A percentile compares a stretch with the other conserved stretches of the same genome.
These are phyloP conservation scores for Vitis riparia DNA, from an alignment of 164 flowering plant genomes.

Conservation along the genomic window DNA sequence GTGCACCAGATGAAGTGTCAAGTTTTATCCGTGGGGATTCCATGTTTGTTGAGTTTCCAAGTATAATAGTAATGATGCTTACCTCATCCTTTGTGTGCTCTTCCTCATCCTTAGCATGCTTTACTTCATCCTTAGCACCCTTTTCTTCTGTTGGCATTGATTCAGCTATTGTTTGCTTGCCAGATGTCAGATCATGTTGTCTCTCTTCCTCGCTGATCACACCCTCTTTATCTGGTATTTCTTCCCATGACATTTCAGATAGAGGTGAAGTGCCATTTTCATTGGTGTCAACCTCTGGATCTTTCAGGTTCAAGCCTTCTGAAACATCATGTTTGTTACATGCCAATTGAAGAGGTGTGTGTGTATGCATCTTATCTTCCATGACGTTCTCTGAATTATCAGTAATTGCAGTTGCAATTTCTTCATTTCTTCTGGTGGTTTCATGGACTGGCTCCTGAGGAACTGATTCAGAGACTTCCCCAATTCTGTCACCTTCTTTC, in stretches of 20 bases:
- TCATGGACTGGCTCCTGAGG: conserved; percentile 13
- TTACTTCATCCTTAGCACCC: conserved; percentile 16
- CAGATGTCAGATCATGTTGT: not conserved
- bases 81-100: conserved; percentile 17
- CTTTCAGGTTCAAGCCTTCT: conserved; percentile 11
- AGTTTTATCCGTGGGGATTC: not conserved
- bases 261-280: conserved; percentile 6
- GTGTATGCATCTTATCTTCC: conserved; percentile 17
- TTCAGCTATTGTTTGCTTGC: conserved; percentile 14
- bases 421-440: not conserved
- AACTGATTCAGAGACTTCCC: conserved; percentile 9
- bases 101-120: conserved; percentile 15
- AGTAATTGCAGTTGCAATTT: conserved; percentile 9
- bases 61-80: conserved; percentile 3
- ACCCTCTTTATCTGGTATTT: conserved; percentile 11
- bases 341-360: not conserved
- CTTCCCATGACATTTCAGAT: conserved; percentile 8
- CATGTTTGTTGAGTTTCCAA: not conserved
- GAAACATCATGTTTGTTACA: not conserved
- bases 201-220: conserved; percentile 12
- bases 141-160: conserved; percentile 10
- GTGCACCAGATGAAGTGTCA: conserved; percentile 13
- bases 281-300: conserved; percentile 1
- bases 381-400: conserved; percentile 7
- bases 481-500: conserved; percentile 8